A percentile compares a stretch with the other conserved stretches of the same genome.
These are phyloP conservation scores for Malus hybrid DNA, from an alignment of 331 rosid species.

Conservation along the genomic window DNA sequence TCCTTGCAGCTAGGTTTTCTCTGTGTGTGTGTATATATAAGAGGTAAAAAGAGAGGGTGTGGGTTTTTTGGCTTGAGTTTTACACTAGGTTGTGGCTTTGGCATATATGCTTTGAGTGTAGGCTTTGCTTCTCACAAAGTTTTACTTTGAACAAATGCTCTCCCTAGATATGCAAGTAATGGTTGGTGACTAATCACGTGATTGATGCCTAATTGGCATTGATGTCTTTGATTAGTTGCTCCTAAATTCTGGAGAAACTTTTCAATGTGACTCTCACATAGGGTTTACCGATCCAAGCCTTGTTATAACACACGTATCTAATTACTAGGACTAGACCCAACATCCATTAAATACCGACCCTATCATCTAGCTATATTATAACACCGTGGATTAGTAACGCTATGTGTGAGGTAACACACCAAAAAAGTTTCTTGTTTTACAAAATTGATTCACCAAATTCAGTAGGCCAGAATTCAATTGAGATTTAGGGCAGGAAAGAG, in stretches of 20 bases:
- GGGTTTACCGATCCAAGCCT: no score
- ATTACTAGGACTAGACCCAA: no score
- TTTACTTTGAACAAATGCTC: constrained; percentile 22
- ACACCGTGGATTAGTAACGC: no score
- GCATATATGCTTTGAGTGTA: constrained; percentile 85
- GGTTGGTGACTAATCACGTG: constrained; percentile 4
- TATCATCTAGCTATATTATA: no score
- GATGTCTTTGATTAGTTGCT: no score
- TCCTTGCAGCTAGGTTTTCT: neutral
- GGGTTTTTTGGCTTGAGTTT: constrained; percentile 23
- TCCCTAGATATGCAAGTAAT: neutral
- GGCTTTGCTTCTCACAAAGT: constrained; percentile 14
- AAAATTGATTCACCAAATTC: neutral
- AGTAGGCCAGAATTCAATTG: neutral
- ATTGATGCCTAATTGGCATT: constrained; percentile 18
- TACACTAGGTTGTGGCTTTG: constrained; percentile 24
- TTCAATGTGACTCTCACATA: no score
- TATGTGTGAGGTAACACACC: no score
- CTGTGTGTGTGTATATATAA: constrained; percentile 5
- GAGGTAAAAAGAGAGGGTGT: neutral
- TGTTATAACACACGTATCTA: no score
- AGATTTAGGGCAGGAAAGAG: neutral
- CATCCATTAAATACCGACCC: no score
- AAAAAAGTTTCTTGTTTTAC: no score
- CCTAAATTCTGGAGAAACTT: no score